phyloP scores from a whole-genome alignment of 345 rosid genomes.

The Eucalyptus shirleyi region DNA sequence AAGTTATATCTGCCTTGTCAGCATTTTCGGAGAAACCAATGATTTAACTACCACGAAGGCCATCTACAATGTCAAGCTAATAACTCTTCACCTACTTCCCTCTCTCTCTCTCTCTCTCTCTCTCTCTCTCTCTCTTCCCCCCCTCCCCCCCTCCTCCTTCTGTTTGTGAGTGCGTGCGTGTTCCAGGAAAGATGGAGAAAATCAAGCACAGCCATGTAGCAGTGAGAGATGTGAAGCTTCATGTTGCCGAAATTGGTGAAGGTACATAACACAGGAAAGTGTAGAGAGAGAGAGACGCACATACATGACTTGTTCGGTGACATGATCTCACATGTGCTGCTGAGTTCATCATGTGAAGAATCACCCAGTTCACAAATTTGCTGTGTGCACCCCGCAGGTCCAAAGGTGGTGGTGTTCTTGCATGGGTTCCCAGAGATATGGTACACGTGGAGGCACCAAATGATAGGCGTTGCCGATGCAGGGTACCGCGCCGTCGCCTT shows the following conservation, averaged over 20 bases:
- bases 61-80: neutral
- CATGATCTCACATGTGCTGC: neutral
- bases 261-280: neutral
- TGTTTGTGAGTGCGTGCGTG: neutral
- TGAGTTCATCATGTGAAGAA: neutral
- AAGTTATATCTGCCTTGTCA: neutral
- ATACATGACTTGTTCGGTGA: neutral
- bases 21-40: neutral
- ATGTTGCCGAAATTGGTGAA: slow-evolving; percentile 37
- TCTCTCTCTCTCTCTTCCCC: neutral
- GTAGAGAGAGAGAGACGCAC: neutral
- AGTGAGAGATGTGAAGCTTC: slow-evolving; percentile 32
- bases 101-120: neutral
- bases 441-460: slow-evolving; percentile 41
- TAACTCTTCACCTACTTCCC: neutral
- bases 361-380: neutral
- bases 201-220: slow-evolving; percentile 27
- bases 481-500: slow-evolving; percentile 15
- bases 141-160: neutral
- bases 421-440: slow-evolving; percentile 39
- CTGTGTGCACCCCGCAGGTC: neutral
- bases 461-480: slow-evolving; percentile 15
- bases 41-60: neutral
- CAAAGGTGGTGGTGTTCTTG: slow-evolving; percentile 16
- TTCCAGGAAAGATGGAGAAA: slow-evolving; percentile 11